Evolutionary conservation across 495 filamentous ascomycete genomes (phyloP), one percentile per base, ranked within the genome.

Genomic region (Hypomontagnella monticulosa): DNA sequence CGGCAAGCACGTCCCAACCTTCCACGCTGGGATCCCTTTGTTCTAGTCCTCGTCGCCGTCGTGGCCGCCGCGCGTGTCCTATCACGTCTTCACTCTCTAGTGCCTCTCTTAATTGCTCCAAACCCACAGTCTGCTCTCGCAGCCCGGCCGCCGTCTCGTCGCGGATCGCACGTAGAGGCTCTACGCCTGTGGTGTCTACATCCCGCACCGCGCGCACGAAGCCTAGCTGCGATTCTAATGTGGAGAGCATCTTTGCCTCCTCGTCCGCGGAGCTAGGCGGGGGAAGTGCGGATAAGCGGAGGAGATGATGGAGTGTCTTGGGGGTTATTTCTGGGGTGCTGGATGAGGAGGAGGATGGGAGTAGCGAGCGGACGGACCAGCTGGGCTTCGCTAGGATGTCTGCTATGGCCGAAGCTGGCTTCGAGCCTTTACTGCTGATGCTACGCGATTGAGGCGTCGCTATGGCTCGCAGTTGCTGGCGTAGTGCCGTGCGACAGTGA

Each of bases 221-320:
- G 69, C 92, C 88, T 0, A 99, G 84, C 68, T 99, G 95, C 8
- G 91, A 87, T 41, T 87, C 81, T 5, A 99, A 83, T 0, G 89
- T 92, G 15, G 83, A 64, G 4, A 95, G 79, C 86, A 97, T 91
- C 7, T 77, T 66, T 0, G 76, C 52, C 66, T 92, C 87, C 30
- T 76, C 73, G 67, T 89, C 85, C 6, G 76, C 66, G 14, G 79
- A 81, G 10, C 79, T 69, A 1, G 95, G 93, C 5, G 82, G 82
- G 0, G 94, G 92, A 0, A 98, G 88, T 30, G 95, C 93, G 5
- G 93, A 97, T 58, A 99, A 88, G 12, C 92, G 90, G 38, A 96
- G 88, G 9, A 99, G 89, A 76, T 97, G 95, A 61, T 85, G 86
- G 1, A 99, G 84, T 70, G 77, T 79, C 12, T 69, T 3, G 1